Base-by-base conservation (phyloP, 805 yeast genomes). In the Hanseniaspora clermontiae region DNA sequence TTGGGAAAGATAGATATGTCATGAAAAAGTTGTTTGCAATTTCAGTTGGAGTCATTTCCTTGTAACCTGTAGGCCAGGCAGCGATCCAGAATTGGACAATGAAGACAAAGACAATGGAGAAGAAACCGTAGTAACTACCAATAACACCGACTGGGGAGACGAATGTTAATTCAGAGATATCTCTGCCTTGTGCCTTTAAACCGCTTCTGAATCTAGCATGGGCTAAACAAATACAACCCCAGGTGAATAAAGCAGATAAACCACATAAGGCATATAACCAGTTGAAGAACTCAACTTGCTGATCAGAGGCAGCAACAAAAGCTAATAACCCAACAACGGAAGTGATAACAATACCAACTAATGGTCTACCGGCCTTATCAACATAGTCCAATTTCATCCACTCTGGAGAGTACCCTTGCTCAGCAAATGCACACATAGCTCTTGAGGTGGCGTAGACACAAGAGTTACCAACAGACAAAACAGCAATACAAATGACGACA, bases 31-130 rank as follows among this genome's bases (percentile, higher is more conserved):
- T 69, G 40, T 68, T 63, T 9, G 87, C 85, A 49, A 55, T 55
- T 4, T 11, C 51, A 14, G 5, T 12, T 12, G 52, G 6, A 10
- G 85, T 83, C 65, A 70, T 73, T 54, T 84, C 79, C 10, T 68
- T 48, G 8, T 59, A 72, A 11, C 80, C 80, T 47, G 79, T 64
- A 53, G 95, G 95, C 75, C 75, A 86, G 43, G 85, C 70, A 6
- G 93, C 90, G 58, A 83, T 75, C 87, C 91, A 87, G 74, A 87
- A 85, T 71, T 85, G 90, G 36, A 88, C 87, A 58, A 78, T 71
- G 59, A 87, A 72, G 60, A 87, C 81, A 57, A 84, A 68, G 34
- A 76, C 43, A 66, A 81, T 81, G 64, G 87, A 69, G 27, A 69
- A 57, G 24, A 79, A 63, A 57, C 95, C 95, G 65, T 77, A 77